Base-by-base conservation (phyloP, 768 basidiomycete species). In the Lentinula detonsa region DNA sequence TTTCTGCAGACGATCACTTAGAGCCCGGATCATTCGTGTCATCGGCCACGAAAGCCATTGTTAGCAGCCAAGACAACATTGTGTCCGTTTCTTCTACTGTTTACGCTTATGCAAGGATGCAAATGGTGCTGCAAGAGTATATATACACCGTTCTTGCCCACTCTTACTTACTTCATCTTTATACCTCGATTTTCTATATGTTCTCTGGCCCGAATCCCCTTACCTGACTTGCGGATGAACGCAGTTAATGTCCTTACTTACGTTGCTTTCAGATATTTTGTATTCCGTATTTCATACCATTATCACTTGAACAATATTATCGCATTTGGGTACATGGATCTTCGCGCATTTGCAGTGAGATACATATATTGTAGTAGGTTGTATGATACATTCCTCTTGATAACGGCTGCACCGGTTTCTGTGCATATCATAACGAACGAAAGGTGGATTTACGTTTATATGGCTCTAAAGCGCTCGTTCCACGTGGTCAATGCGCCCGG, bases 121-220 rank as follows among this genome's bases (percentile, higher is more conserved):
- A 43, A 16, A n/a, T 59, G 57, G 34, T 35, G 15, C 31, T 50
- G 18, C 48, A 48, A 48, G 45, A 45, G 11, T 49, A 59, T 40
- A 46, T 50, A 23, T 48, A 59, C 23, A n/a, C 33, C 28, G 15
- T 49, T 28, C 13, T 46, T 35, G 31, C 16, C 23, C 15, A 59
- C 8, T 33, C 45, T 46, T 59, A 49, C 18, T 18, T 59, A 4
- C 43, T 59, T 37, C 40, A 59, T 59, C 57, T 59, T 28, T 59
- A 59, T 49, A 31, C 57, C 9, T 34, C 48, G 21, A 37, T 59
- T 33, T 8, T 59, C 13, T 33, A n/a, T 15, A 5, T 33, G 37
- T 40, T 59, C 21, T 57, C 28, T 57, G 56, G 43, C 5, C 10
- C 53, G 10, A n/a, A 21, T 54, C 13, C 53, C 21, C 21, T 21